Evolutionary conservation across 2,329 filamentous ascomycete genomes (phyloP).

Genomic region (Aspergillus udagawae): DNA sequence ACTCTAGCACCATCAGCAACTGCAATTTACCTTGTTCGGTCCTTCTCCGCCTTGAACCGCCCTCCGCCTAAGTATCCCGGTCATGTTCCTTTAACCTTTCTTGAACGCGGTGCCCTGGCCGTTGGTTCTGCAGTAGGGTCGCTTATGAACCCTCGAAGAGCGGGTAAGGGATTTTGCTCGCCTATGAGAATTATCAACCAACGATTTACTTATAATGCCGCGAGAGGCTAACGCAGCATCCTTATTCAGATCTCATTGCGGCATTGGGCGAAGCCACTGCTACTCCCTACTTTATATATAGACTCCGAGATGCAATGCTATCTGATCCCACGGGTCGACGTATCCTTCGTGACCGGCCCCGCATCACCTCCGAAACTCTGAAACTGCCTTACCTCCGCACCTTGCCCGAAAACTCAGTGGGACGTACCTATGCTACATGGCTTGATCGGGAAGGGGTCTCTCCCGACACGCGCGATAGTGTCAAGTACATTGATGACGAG

Average conservation of each 20-base stretch:
- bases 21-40: slow-evolving; percentile 29
- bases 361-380: slow-evolving; percentile 71
- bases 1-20: slow-evolving; percentile 4
- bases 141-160: slow-evolving; percentile 71
- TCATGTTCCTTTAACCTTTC: slow-evolving; percentile 78
- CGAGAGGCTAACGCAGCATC: not conserved
- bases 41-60: slow-evolving; percentile 79
- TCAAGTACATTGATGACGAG: slow-evolving; percentile 88
- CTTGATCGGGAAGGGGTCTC: slow-evolving; percentile 91
- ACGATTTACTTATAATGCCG: not conserved
- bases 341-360: slow-evolving; percentile 84
- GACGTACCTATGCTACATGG: slow-evolving; percentile 80
- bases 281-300: slow-evolving; percentile 90
- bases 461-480: slow-evolving; percentile 77
- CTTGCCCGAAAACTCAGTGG: slow-evolving; percentile 70
- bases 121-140: slow-evolving; percentile 58
- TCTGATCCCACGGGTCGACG: slow-evolving; percentile 75
- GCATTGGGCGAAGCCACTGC: slow-evolving; percentile 91
- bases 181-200: slow-evolving; percentile 3
- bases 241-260: slow-evolving; percentile 74
- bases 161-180: slow-evolving; percentile 48
- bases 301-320: slow-evolving; percentile 90
- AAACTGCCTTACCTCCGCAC: slow-evolving; percentile 66
- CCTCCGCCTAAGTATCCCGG: slow-evolving; percentile 84
- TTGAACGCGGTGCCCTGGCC: slow-evolving; percentile 71